These are phyloP conservation scores for Podospora conica DNA, from an alignment of 495 filamentous ascomycete species.

Conservation along the genomic window DNA sequence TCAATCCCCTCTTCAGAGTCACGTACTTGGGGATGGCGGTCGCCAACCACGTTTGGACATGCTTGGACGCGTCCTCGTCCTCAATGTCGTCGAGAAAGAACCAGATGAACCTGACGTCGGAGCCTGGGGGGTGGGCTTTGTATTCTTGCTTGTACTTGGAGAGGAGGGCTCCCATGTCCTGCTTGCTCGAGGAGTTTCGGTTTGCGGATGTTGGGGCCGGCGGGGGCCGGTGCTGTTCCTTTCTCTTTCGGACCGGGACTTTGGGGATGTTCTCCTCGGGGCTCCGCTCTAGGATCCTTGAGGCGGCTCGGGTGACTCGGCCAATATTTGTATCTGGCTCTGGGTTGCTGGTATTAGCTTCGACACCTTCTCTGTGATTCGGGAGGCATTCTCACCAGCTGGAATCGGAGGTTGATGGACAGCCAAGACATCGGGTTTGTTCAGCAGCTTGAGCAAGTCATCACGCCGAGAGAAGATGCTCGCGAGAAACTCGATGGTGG, in stretches of 20 bases:
- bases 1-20: background rate
- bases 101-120: constrained; percentile 24
- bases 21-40: constrained; percentile 12
- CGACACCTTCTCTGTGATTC: background rate
- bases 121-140: constrained; percentile 14
- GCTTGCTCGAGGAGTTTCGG: background rate
- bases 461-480: constrained; percentile 11
- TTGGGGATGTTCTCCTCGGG: background rate
- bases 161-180: constrained; percentile 17
- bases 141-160: constrained; percentile 15
- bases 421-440: background rate
- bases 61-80: constrained; percentile 11
- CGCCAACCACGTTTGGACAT: constrained; percentile 22
- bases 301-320: no score
- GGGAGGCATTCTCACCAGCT: background rate
- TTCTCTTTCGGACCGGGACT: constrained; percentile 3
- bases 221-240: background rate
- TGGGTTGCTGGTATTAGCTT: background rate
- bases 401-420: background rate
- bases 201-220: background rate
- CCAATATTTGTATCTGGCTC: background rate
- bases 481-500: constrained; percentile 4
- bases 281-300: no score
- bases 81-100: constrained; percentile 21
- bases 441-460: constrained; percentile 12